Evolutionary conservation across 2,329 filamentous ascomycete species (phyloP), one percentile per base, ranked within the genome.

Genomic region (Fusarium heterosporum): DNA sequence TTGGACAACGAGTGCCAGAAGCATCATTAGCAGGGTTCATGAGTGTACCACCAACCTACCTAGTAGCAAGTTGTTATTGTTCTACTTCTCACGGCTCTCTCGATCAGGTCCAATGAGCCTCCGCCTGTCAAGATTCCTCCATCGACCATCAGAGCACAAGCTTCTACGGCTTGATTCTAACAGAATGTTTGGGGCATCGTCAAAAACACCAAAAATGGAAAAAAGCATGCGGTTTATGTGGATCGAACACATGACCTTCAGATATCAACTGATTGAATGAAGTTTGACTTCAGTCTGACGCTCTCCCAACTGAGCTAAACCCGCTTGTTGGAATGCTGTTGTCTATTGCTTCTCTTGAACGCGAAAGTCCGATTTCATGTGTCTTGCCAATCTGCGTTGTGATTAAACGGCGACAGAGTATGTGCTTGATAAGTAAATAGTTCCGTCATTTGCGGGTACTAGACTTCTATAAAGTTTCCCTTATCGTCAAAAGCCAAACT

Each of bases 261-360:
- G 71, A 73, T 73, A 69, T 70, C 65, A 14, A 17, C 42, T 42
- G 63, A 69, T 63, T 46, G 66, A 65, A 56, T 52, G 63, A 68
- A 68, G 66, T 68, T 66, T 66, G 30, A 48, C 66, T 68, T 68
- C 66, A 68, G 66, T 69, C 66, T 68, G 66, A 68, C 66, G 66
- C 66, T 68, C 71, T 72, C 71, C 71, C 71, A 73, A 73, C 71
- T 73, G 71, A 73, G 71, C 71, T 73, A 73, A 73, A 73, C 71
- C 71, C 71, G 71, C 66, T 70, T 68, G 69, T 57, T 73, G 49
- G 42, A 36, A 26, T 2, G 1, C 0, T 1, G 0, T 1, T 0
- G 1, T 5, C 26, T 39, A 49, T 47, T 22, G 4, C 4, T 14
- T 0, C 0, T 3, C 0, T 41, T 68, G 53, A 34, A 0, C n/a